These are phyloP conservation scores for Strobilomyces echinocephalus DNA, from an alignment of 768 basidiomycete genomes.

Conservation along the genomic window DNA sequence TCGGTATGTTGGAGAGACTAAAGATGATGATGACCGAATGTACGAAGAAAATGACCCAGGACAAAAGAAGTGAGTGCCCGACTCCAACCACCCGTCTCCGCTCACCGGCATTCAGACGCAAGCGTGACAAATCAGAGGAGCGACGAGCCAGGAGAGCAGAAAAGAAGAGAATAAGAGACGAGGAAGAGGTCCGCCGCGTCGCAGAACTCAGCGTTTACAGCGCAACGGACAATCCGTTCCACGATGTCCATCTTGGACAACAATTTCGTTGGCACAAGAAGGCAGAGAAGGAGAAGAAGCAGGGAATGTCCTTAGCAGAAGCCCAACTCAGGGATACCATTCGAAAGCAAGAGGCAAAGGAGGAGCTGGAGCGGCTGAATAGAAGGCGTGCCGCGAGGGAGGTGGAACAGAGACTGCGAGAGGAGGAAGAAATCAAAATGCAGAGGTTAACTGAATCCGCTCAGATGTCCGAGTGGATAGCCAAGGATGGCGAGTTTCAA, in stretches of 20 bases:
- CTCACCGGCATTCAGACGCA: conserved; percentile 48
- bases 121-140: conserved; percentile 84
- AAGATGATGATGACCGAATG: conserved; percentile 28
- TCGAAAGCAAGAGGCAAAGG: conserved; percentile 85
- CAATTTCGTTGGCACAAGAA: conserved; percentile 99
- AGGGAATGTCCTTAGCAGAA: conserved; percentile 76
- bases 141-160: conserved; percentile 81
- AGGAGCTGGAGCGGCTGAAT: conserved; percentile 91
- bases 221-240: conserved; percentile 95
- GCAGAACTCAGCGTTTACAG: conserved; percentile 96
- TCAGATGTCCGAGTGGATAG: conserved; percentile 97
- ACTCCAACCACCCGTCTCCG: neutral
- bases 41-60: conserved; percentile 32
- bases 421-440: conserved; percentile 91
- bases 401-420: conserved; percentile 78
- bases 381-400: conserved; percentile 88
- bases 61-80: conserved; percentile 42
- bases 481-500: conserved; percentile 96
- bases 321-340: conserved; percentile 74
- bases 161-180: conserved; percentile 75
- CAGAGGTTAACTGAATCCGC: conserved; percentile 88
- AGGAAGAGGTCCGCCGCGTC: conserved; percentile 87
- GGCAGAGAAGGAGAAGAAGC: conserved; percentile 89
- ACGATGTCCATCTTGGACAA: conserved; percentile 93
- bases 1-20: conserved; percentile 30